Evolutionary conservation across 1,139 yeast genomes (phyloP), one percentile per base, ranked within the genome.

Genomic region (Pichia sp.): DNA sequence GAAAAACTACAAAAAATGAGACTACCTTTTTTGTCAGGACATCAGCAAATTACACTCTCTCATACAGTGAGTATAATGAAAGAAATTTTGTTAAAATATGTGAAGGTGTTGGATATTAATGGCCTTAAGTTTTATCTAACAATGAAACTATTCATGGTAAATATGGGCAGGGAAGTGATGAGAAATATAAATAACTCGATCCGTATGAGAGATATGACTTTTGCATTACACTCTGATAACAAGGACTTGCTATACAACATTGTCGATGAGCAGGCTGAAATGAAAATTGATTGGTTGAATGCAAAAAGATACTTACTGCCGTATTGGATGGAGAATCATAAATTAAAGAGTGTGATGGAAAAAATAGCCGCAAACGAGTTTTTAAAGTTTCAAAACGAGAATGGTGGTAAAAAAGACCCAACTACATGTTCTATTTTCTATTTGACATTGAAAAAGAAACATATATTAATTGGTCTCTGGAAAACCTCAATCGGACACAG

Each of bases 171-270:
- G 48, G 71, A 76, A n/a, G 30, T 54, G 3, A 13, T 8, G 8
- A 43, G n/a, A 11, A 52, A 53, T 48, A 34, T 40, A 1, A 47
- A 31, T 13, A 59, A 67, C 10, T 69, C 76, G 1, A 73, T 92
- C 61, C 76, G 84, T 1, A 85, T 87, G 82, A 78, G 97, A 65
- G 98, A 92, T 70, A 79, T 87, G 51, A 79, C 80, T 54, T 92
- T 96, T 95, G 97, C 96, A 0, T 71, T 88, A 40, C 96, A 89
- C 67, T 85, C 93, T 58, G 90, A 85, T 54, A 84, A 86, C 57
- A 87, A 85, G 62, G 92, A 87, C 56, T 67, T 88, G 46, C 65
- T 92, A 31, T 70, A 86, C 23, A 76, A 79, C 43, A 66, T 79
- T 5, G 75, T 89, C n/a, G 79, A 81, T 54, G 76, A 75, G 43